Base-by-base conservation (phyloP, 805 yeast species). In the Candida broadrunensis region DNA sequence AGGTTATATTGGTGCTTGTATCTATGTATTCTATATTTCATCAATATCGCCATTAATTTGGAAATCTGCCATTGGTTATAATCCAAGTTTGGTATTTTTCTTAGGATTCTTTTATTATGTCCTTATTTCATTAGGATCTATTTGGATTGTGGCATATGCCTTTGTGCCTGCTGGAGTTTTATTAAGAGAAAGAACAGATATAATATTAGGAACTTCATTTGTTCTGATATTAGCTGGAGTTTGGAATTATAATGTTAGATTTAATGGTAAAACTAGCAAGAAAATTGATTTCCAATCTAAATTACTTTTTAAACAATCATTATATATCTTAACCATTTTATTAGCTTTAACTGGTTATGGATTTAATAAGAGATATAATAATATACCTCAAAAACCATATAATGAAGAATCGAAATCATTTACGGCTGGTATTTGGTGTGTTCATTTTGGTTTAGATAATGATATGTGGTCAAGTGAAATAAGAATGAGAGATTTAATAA, bases 141-240 rank as follows among this genome's bases (percentile, higher is more conserved):
- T 91, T 37, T 91, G 98, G 98, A 83, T 85, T 33, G 98, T 93
- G 35, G 99, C 99, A 0, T 93, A 93, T 62, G 98, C 99, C 0
- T 93, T 93, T 67, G 99, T 93, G 35, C 99, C 99, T 9, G 90
- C 88, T 45, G 99, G 99, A 7, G 83, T 84, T 58, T 45, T 85
- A 17, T 70, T 93, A 38, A 78, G 99, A 56, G 99, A 93, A 63
- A 78, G 97, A 60, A 83, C 93, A 1, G 96, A 88, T 60, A 61
- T 85, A 35, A 77, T 93, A 2, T 61, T 89, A 33, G 75, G 75
- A 5, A 46, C 67, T 7, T 79, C 93, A 13, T 78, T 82, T 35
- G 47, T 61, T 0, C 56, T 75, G 35, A 64, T 88, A 19, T 72
- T 77, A 2, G 45, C 71, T 5, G 91, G 91, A 13, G 66, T 82